Evolutionary conservation across 1,139 yeast species (phyloP).

Genomic region (Hyphopichia fennica): DNA sequence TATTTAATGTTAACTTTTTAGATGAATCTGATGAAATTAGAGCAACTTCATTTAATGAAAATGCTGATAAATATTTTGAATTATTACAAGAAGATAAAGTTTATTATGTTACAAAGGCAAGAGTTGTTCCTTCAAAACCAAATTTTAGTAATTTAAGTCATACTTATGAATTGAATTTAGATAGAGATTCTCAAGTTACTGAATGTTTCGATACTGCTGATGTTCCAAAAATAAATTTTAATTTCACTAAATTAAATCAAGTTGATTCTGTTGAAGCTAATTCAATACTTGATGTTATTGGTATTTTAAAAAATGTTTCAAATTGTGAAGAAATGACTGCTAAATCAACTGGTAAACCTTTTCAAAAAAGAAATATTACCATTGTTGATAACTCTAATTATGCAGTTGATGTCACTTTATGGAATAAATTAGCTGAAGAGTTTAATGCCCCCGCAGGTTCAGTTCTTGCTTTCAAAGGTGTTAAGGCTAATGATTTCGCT

Average conservation of each 20-base stretch:
- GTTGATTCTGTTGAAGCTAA: conserved; percentile 70
- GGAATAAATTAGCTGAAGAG: conserved; percentile 86
- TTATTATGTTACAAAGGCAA: conserved; percentile 78
- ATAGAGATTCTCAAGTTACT: conserved; percentile 73
- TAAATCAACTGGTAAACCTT: conserved; percentile 86
- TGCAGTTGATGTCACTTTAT: conserved; percentile 77
- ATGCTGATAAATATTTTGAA: conserved; percentile 76
- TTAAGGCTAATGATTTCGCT: conserved; percentile 83
- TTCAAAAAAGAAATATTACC: conserved; percentile 84
- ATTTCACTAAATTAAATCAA: conserved; percentile 68
- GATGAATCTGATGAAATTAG: conserved; percentile 97
- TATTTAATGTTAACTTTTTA: conserved; percentile 82
- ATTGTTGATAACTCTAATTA: conserved; percentile 84
- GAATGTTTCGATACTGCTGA: conserved; percentile 63
- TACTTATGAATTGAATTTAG: conserved; percentile 84
- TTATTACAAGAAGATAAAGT: conserved; percentile 85
- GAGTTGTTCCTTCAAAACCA: conserved; percentile 81
- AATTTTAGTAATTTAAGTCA: conserved; percentile 82
- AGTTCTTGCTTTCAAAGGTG: conserved; percentile 90
- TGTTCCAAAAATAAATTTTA: conserved; percentile 79
- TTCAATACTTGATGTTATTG: conserved; percentile 80
- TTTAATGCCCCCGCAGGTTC: conserved; percentile 76
- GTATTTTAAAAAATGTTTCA: conserved; percentile 74
- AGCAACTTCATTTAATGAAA: conserved; percentile 91
- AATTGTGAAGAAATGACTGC: conserved; percentile 83